Evolutionary conservation across 73 alveolate species (phyloP).

Genomic region (Tetrahymena malaccensis): DNA sequence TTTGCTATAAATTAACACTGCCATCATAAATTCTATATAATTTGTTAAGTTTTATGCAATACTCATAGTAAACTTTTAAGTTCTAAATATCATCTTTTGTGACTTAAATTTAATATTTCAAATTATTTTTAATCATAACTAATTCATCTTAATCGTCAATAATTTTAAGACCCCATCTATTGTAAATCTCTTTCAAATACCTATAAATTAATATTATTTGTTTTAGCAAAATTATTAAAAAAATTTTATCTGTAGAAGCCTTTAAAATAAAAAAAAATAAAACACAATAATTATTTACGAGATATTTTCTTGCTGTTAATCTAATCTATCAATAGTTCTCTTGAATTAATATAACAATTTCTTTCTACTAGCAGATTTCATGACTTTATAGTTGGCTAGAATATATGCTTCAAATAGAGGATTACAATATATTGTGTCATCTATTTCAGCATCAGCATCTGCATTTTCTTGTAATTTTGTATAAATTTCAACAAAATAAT

Average conservation of each 20-base stretch:
- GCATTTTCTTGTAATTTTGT: not conserved
- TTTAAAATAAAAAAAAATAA: too few species aligned
- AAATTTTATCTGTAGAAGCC: too few species aligned
- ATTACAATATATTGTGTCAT: not conserved
- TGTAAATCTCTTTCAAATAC: not conserved
- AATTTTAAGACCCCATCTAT: not conserved
- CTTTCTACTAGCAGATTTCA: not conserved
- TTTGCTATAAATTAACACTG: not conserved
- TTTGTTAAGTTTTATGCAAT: not conserved
- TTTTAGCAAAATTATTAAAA: not conserved
- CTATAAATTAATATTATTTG: not conserved
- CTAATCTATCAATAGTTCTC: not conserved
- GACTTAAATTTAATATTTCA: not conserved
- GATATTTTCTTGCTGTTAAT: not conserved
- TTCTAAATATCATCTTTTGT: not conserved
- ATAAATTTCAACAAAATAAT: not conserved
- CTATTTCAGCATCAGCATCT: not conserved
- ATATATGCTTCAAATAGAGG: not conserved
- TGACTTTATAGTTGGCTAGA: not conserved
- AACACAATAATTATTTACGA: not conserved
- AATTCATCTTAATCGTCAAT: not conserved
- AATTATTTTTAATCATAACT: not conserved
- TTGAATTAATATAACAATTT: not conserved
- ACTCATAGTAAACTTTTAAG: not conserved
- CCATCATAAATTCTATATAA: not conserved